phyloP scores from a whole-genome alignment of 805 yeast genomes.

The Cyberlindnera meyerae region DNA sequence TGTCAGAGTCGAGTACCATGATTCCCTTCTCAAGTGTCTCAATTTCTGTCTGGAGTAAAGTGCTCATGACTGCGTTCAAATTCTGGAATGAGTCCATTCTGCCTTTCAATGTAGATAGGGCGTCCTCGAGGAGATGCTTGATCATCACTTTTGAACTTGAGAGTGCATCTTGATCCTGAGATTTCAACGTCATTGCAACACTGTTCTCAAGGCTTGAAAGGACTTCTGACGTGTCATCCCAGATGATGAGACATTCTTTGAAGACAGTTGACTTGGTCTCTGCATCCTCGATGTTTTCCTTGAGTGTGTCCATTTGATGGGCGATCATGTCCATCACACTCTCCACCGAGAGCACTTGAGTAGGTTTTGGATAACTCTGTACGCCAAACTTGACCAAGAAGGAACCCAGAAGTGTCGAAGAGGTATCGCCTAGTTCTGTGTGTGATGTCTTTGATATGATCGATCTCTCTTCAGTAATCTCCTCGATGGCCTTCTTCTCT shows the following conservation, averaged over 20 bases:
- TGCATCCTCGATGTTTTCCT: conserved; percentile 13
- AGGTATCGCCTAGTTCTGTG: background rate
- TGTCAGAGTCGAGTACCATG: conserved; percentile 12
- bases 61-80: conserved; percentile 12
- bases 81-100: conserved; percentile 9
- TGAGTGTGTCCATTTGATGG: conserved; percentile 19
- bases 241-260: conserved; percentile 18
- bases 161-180: conserved; percentile 5
- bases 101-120: conserved; percentile 8
- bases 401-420: conserved; percentile 12
- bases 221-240: conserved; percentile 18
- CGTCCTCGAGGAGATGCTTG: conserved; percentile 1
- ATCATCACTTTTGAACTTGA: conserved; percentile 9
- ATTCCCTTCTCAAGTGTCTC: conserved; percentile 16
- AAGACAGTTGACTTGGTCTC: conserved; percentile 9
- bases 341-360: conserved; percentile 2
- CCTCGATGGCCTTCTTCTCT: conserved; percentile 33
- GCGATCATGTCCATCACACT: conserved; percentile 18
- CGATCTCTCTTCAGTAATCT: conserved; percentile 28
- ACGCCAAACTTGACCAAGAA: conserved; percentile 15
- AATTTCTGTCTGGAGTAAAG: conserved; percentile 18
- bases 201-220: conserved; percentile 19
- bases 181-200: conserved; percentile 16
- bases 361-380: conserved; percentile 8
- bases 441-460: conserved; percentile 3